Evolutionary conservation across 2,329 filamentous ascomycete species (phyloP), one percentile per base, ranked within the genome.

Genomic region (Alternaria ventricosa): DNA sequence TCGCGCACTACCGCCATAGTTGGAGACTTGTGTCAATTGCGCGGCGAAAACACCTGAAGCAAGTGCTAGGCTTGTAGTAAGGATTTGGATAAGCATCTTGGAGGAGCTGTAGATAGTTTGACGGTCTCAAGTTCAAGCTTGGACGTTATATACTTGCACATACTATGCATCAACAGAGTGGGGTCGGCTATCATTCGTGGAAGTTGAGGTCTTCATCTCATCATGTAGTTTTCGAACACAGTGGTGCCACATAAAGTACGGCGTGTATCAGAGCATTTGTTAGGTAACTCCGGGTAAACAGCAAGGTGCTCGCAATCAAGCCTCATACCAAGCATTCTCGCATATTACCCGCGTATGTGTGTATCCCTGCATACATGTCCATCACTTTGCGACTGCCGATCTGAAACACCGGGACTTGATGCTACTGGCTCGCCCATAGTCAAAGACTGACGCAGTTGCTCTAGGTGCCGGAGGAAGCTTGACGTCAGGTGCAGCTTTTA

Each of bases 21-120:
- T 73, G 2, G 66, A 50, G 1, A 76, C 62, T 23, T 77, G 74
- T 12, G 67, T 75, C 46, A 76, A 57, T 22, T 73, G 68, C n/a
- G 74, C 75, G 12, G 64, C 73, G 15, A 72, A 56, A 23, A 62
- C 66, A 6, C 53, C 20, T 0, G 68, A 66, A 8, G 53, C 63
- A 5, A 74, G 51, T 6, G 61, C 54, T 23, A 73, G 49, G 30
- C 60, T 11, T 3, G 70, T 45, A 43, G 58, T 47, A 41, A 76
- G 57, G 58, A 23, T 50, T 60, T 55, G 56, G 28, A 60, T 46
- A 56, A 61, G 60, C 73, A 75, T 53, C 2, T 25, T 75, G 6
- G 45, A 64, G 18, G 23, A 54, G 27, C 55, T 36, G 18, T 12
- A 44, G 36, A 4, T 20, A 22, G 22, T 28, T 22, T 12, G n/a